Evolutionary conservation across 345 rosid genomes (phyloP), one percentile per base, ranked within the genome.

Genomic region (Pelargonium nanum): DNA sequence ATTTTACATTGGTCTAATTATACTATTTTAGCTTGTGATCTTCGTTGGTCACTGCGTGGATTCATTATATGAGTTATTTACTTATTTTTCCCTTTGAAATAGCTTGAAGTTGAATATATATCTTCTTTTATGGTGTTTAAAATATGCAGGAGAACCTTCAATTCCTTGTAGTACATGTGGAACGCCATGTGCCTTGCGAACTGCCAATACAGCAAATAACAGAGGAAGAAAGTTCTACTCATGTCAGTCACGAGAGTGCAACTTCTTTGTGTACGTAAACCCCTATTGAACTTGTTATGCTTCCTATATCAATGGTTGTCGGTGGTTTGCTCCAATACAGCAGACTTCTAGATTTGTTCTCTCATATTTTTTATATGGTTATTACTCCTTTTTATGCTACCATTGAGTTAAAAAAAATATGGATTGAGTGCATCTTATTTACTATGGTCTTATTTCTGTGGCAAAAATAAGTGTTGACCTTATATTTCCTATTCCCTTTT

Each of bases 191-290:
- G 74, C 67, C 45, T 48, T 85, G 63, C 90, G 94, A 72, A 84
- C 88, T 34, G 97, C 99, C 21, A 93, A 87, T 70, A 89, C 97
- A 0, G 86, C 76, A 65, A 85, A 75, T 71, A 93, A 93, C 78
- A 77, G 89, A 62, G 99, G 99, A 71, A 84, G 99, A 58, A 84
- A 81, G 70, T 93, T 93, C 79, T 93, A 77, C 78, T 84, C 91
- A 24, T 89, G 97, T 75, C 78, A 76, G 71, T 77, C 89, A 24
- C 84, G 74, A 61, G 82, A 77, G 55, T 93, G 99, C 88, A 89
- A 80, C 72, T 93, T 89, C 78, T 93, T 93, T 59, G 75, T 69
- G 99, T 89, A 85, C 26, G 90, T 68, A 62, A 68, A 57, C 61
- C 44, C 26, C 28, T 45, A 7, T 22, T 26, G 7, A 19, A 22